Evolutionary conservation across 305 asterid species (phyloP).

Genomic region (Fraxinus sp.): DNA sequence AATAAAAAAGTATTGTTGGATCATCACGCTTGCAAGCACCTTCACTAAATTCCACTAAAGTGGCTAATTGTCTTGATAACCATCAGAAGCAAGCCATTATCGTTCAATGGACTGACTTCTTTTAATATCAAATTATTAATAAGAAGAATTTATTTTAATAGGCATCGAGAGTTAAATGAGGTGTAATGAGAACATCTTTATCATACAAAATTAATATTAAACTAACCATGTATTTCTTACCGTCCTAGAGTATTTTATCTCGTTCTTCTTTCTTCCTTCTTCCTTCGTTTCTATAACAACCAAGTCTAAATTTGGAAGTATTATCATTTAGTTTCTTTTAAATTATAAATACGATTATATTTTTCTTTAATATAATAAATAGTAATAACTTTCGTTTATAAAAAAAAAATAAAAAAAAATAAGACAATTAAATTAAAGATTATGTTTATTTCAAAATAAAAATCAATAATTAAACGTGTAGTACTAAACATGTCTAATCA

Average conservation of each 20-base stretch:
- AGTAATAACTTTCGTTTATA: neutral
- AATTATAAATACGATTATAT: neutral
- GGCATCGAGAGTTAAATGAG: neutral
- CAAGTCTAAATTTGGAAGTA: neutral
- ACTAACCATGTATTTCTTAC: neutral
- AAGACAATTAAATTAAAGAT: no score
- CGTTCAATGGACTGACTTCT: neutral
- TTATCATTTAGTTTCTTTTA: neutral
- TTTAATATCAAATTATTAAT: neutral
- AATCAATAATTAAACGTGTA: neutral
- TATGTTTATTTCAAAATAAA: no score
- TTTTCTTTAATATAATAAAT: neutral
- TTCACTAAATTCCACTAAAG: neutral
- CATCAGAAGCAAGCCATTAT: neutral
- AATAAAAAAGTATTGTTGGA: neutral
- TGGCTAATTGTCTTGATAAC: neutral
- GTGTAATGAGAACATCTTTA: neutral
- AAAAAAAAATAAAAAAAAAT: no score
- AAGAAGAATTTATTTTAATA: neutral
- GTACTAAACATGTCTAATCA: neutral
- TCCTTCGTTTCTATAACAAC: no score
- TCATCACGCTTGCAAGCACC: constrained; percentile 22
- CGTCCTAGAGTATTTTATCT: neutral
- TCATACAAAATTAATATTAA: neutral
- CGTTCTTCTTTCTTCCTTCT: neutral